A percentile compares a stretch with the other conserved stretches of the same genome.
Evolutionary conservation across 345 rosid genomes (phyloP).

Genomic region (Pistacia integerrima): DNA sequence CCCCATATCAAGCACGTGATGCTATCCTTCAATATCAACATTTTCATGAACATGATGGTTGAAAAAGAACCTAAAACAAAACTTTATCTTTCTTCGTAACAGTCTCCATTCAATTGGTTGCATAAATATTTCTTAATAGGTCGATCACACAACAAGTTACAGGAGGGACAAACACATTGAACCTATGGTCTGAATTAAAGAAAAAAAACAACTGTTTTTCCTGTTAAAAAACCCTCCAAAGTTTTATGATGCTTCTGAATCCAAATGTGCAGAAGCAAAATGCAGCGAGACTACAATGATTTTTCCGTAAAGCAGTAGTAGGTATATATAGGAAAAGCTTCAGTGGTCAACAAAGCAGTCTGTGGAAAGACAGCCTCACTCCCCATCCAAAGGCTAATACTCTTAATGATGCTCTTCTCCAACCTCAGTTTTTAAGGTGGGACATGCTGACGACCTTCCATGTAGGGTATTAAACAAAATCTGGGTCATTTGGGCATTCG

Average conservation of each 20-base stretch:
- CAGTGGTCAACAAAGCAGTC: neutral
- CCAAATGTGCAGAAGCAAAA: neutral
- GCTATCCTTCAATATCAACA: neutral
- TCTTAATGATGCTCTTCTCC: neutral
- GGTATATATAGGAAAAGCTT: neutral
- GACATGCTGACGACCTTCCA: neutral
- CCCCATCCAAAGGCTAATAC: neutral
- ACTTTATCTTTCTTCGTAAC: neutral
- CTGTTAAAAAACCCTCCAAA: too few relatives aligned
- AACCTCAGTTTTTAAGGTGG: neutral
- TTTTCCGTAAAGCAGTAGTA: neutral
- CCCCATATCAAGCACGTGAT: neutral
- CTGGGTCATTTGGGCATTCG: too few relatives aligned
- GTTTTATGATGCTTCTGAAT: too few relatives aligned
- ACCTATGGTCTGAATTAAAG: too few relatives aligned
- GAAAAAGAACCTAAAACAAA: neutral
- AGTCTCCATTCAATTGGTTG: neutral
- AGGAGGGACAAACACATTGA: neutral
- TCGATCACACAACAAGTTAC: neutral
- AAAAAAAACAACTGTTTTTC: too few relatives aligned
- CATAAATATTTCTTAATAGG: neutral
- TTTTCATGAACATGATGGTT: neutral
- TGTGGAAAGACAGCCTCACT: neutral
- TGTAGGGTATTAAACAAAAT: too few relatives aligned
- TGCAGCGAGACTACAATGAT: too few relatives aligned